Percentiles rank a stretch among this genome's conserved stretches.
Evolutionary conservation across 2,329 filamentous ascomycete genomes (phyloP).

Genomic region (Scedosporium minutisporum): DNA sequence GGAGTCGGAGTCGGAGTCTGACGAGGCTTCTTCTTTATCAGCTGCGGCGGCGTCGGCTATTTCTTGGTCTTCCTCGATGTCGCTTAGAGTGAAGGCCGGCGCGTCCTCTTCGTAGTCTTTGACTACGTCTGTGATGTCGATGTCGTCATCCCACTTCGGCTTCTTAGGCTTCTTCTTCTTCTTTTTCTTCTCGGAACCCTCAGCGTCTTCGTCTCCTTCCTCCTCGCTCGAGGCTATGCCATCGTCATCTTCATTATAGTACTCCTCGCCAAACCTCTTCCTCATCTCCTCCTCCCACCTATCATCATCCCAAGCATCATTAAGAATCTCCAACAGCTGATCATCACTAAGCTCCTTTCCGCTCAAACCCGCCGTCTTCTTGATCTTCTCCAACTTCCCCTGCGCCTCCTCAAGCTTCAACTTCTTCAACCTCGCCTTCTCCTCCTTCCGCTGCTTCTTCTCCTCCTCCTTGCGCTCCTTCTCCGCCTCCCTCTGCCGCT

Average conservation of each 20-base stretch:
- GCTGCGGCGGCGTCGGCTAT: constrained; percentile 25
- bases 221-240: constrained; percentile 58
- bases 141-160: constrained; percentile 91
- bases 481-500: constrained; percentile 70
- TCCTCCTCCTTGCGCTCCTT: constrained; percentile 72
- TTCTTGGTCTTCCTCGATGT: constrained; percentile 35
- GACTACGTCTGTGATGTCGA: constrained; percentile 87
- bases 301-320: constrained; percentile 80
- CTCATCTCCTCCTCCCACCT: constrained; percentile 88
- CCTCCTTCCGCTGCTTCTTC: constrained; percentile 80
- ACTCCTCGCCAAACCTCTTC: constrained; percentile 78
- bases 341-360: constrained; percentile 60
- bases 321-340: constrained; percentile 76
- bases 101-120: constrained; percentile 72
- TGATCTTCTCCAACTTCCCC: constrained; percentile 77
- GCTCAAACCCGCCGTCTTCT: constrained; percentile 72
- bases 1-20: constrained; percentile 20
- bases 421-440: constrained; percentile 74
- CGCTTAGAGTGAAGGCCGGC: constrained; percentile 46
- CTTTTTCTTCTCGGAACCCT: constrained; percentile 38
- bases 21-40: constrained; percentile 24
- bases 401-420: constrained; percentile 88
- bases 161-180: constrained; percentile 64
- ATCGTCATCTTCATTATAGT: constrained; percentile 68
- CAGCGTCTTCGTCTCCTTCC: constrained; percentile 55